Percentiles rank a stretch among this genome's conserved stretches.
Conservation (phyloP, 345 rosid species). For the Hibiscus trionum region DNA sequence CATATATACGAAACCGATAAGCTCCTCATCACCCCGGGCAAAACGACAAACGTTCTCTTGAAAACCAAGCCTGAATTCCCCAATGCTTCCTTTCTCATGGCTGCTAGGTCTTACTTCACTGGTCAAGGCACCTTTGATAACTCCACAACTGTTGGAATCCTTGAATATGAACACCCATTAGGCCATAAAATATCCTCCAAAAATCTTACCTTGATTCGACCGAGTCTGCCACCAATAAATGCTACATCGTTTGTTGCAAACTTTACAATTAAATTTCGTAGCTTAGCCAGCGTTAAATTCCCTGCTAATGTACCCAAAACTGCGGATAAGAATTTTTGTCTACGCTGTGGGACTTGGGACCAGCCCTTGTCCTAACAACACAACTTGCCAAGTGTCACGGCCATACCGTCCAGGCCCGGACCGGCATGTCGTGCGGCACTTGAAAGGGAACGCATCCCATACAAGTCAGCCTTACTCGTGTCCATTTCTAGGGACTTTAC, state of each 20-base stretch:
- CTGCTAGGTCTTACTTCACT: slow-evolving; percentile 29
- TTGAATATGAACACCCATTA: slow-evolving; percentile 27
- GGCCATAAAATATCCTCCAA: background rate
- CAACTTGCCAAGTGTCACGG: slow-evolving; percentile 21
- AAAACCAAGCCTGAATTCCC: slow-evolving; percentile 29
- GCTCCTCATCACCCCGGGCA: slow-evolving; percentile 34
- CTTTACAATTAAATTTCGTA: slow-evolving; percentile 27
- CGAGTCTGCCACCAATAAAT: slow-evolving; percentile 35
- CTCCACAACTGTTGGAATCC: slow-evolving; percentile 35
- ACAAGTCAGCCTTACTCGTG: too few species aligned
- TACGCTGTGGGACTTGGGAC: slow-evolving; percentile 35
- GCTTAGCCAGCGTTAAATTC: slow-evolving; percentile 28
- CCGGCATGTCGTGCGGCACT: too few species aligned
- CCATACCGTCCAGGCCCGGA: too few species aligned
- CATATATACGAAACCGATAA: too few species aligned
- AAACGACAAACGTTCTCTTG: slow-evolving; percentile 38
- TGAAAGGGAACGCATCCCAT: too few species aligned
- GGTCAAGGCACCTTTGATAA: slow-evolving; percentile 34
- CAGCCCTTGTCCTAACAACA: slow-evolving; percentile 29
- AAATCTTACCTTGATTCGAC: slow-evolving; percentile 25
- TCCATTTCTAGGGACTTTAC: too few species aligned
- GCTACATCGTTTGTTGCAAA: slow-evolving; percentile 24
- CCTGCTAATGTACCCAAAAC: slow-evolving; percentile 35
- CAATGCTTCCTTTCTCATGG: slow-evolving; percentile 39
- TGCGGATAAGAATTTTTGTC: slow-evolving; percentile 26